Evolutionary conservation across 1,284 basidiomycete species (phyloP).

Genomic region (Ustilago crameri): DNA sequence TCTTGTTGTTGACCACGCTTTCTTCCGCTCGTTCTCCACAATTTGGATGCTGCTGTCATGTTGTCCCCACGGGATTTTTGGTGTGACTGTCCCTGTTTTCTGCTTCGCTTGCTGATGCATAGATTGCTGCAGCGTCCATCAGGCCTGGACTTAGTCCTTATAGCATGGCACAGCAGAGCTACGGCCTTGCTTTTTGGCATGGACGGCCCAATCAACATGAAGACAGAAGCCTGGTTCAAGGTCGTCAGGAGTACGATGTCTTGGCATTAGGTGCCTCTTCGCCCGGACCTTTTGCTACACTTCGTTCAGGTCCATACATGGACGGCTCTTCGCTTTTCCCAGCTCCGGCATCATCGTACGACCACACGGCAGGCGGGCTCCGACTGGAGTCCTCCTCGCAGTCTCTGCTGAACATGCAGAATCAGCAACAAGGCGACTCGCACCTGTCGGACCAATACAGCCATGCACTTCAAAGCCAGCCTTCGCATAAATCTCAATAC

Average conservation of each 20-base stretch:
- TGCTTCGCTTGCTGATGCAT: not conserved
- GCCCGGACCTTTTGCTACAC: conserved; percentile 3
- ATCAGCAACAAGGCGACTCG: conserved; percentile 4
- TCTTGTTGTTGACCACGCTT: too few relatives aligned
- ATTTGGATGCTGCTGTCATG: too few relatives aligned
- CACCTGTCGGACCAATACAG: not conserved
- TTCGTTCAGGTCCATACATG: conserved; percentile 9
- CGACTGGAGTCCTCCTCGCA: conserved; percentile 6
- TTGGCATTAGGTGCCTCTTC: conserved; percentile 2
- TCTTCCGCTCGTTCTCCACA: too few relatives aligned
- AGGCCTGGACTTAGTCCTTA: not conserved
- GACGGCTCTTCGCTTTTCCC: conserved; percentile 17
- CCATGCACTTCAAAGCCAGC: conserved; percentile 8
- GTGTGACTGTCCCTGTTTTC: not conserved
- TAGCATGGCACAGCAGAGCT: conserved; percentile 28
- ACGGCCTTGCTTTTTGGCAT: conserved; percentile 17
- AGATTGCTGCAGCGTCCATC: conserved; percentile 4
- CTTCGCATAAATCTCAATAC: conserved; percentile 12
- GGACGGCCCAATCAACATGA: conserved; percentile 22
- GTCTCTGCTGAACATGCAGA: conserved; percentile 14
- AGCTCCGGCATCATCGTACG: conserved; percentile 23
- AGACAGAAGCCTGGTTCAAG: conserved; percentile 11
- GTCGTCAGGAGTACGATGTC: conserved; percentile 12
- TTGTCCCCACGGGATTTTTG: too few relatives aligned
- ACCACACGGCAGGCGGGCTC: conserved; percentile 5